These are phyloP conservation scores for Adansonia grandidieri DNA, from an alignment of 441 rosid genomes.

Conservation along the genomic window DNA sequence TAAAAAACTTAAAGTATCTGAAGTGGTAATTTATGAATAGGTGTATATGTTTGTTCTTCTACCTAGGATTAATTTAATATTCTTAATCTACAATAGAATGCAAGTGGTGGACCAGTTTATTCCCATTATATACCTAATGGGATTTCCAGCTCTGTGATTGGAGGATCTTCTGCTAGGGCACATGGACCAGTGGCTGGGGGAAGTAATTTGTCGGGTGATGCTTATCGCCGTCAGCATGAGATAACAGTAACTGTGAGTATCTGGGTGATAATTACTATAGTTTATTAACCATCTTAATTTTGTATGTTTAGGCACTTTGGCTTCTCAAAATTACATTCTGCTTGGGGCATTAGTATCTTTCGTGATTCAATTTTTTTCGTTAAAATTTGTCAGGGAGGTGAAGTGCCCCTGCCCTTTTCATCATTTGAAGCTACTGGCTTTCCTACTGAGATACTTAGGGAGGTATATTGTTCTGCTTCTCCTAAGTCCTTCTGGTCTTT, in stretches of 20 bases:
- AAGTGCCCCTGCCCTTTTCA: conserved; percentile 72
- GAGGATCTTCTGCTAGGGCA: conserved; percentile 50
- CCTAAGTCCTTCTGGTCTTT: conserved; percentile 15
- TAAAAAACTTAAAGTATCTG: conserved; percentile 2
- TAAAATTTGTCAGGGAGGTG: conserved; percentile 63
- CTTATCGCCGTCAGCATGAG: conserved; percentile 82
- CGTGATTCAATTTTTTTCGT: conserved; percentile 4
- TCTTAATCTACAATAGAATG: conserved; percentile 39
- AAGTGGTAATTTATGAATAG: conserved; percentile 14
- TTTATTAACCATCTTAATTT: neutral
- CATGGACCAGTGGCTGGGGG: conserved; percentile 51
- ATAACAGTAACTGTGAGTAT: conserved; percentile 72
- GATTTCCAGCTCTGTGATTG: conserved; percentile 44
- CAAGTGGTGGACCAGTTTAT: conserved; percentile 46
- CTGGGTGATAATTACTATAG: neutral
- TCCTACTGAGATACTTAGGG: conserved; percentile 84
- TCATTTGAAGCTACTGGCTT: conserved; percentile 87
- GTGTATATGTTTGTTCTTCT: conserved; percentile 16
- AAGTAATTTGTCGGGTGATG: conserved; percentile 58
- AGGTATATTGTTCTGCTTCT: conserved; percentile 43
- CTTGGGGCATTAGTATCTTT: conserved; percentile 31
- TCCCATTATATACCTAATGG: conserved; percentile 56
- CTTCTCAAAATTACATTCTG: conserved; percentile 28
- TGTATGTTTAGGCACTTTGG: neutral
- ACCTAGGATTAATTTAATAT: conserved; percentile 45